Evolutionary conservation across 192 early-diverging fungal genomes (phyloP).

Genomic region (Geosiphon pyriformis): DNA sequence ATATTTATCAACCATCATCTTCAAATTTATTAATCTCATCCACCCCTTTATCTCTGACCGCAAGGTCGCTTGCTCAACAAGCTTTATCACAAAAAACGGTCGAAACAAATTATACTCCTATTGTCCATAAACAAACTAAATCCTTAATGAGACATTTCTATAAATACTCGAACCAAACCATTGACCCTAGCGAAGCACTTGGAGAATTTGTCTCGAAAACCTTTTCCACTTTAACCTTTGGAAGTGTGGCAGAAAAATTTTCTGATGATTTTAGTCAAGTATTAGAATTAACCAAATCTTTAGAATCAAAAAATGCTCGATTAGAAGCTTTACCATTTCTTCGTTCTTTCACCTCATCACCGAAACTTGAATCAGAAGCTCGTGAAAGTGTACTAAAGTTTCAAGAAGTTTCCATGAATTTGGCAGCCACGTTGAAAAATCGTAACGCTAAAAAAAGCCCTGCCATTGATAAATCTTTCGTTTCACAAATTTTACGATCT

Average conservation of each 20-base stretch:
- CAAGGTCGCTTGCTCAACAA: neutral
- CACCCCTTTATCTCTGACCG: neutral
- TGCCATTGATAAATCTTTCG: neutral
- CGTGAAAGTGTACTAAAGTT: neutral
- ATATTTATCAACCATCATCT: neutral
- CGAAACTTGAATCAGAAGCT: neutral
- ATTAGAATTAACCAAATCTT: neutral
- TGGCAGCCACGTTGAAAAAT: neutral
- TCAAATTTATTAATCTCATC: neutral
- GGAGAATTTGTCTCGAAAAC: neutral
- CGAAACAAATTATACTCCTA: neutral
- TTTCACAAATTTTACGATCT: neutral
- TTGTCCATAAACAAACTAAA: neutral
- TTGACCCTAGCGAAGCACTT: neutral
- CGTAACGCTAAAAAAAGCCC: neutral
- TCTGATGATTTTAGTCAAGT: neutral
- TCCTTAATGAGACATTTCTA: neutral
- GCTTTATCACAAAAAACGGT: neutral
- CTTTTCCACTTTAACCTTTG: neutral
- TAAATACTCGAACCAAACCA: neutral
- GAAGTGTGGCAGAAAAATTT: neutral
- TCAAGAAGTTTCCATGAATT: neutral
- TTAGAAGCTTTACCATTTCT: neutral
- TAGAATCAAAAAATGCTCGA: neutral
- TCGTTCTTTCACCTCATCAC: neutral